Conservation (phyloP, 2,329 filamentous ascomycete species). For the Dothideomycetidae sp. region DNA sequence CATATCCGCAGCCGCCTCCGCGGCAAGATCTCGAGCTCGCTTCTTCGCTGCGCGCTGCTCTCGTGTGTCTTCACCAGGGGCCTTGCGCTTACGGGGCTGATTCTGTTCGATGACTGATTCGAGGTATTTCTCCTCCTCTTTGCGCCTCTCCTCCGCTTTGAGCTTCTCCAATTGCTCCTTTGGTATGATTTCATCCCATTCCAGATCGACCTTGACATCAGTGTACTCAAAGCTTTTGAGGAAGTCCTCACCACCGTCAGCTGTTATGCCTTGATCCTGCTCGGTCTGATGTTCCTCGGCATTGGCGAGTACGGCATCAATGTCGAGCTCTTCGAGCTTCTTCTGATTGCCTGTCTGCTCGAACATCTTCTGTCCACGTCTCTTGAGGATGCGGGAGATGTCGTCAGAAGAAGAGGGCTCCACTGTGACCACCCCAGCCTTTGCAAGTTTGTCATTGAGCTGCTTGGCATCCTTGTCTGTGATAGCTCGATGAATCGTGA, state of each 20-base stretch:
- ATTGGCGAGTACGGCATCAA: conserved; percentile 91
- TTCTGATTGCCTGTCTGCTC: conserved; percentile 94
- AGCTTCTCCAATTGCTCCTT: conserved; percentile 81
- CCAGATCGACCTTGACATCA: conserved; percentile 89
- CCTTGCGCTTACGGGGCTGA: conserved; percentile 60
- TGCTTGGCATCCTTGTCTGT: conserved; percentile 85
- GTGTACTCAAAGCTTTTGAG: conserved; percentile 82
- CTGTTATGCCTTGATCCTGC: conserved; percentile 84
- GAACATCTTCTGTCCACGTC: conserved; percentile 98
- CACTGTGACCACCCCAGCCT: conserved; percentile 44
- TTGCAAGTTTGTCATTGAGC: conserved; percentile 61
- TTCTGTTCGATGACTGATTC: conserved; percentile 72
- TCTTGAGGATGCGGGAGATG: conserved; percentile 91
- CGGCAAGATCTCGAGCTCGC: conserved; percentile 53
- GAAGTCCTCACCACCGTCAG: conserved; percentile 93
- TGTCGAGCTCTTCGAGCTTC: conserved; percentile 91
- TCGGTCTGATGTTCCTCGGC: conserved; percentile 96
- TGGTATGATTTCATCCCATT: conserved; percentile 98
- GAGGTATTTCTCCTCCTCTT: conserved; percentile 69
- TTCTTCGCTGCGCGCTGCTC: conserved; percentile 58
- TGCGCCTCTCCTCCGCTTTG: conserved; percentile 76
- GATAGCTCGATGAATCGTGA: conserved; percentile 92
- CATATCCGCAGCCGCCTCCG: conserved; percentile 45
- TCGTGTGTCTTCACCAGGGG: conserved; percentile 48
- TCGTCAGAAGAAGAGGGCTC: conserved; percentile 87